Evolutionary conservation across 345 rosid genomes (phyloP).

Genomic region (Raphanus sativus): DNA sequence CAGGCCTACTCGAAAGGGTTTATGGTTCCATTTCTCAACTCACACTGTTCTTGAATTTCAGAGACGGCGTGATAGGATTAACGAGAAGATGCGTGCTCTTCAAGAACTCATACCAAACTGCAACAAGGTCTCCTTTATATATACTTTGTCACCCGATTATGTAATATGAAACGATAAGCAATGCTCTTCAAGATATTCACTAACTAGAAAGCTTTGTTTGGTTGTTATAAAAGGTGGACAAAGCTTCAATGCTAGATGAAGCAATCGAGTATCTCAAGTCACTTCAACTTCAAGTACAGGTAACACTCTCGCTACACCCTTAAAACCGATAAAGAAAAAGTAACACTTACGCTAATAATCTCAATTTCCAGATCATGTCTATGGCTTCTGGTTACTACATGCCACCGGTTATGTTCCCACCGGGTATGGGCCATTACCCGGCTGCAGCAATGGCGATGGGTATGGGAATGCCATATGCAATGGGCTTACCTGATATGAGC

Average conservation of each 20-base stretch:
- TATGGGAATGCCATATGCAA: constrained; percentile 62
- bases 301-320: constrained; percentile 20
- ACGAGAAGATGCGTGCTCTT: constrained; percentile 89
- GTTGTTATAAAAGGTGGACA: constrained; percentile 71
- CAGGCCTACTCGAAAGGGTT: not conserved
- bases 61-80: constrained; percentile 92
- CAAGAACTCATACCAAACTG: constrained; percentile 97
- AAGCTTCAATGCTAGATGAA: constrained; percentile 97
- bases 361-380: constrained; percentile 67
- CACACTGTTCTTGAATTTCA: constrained; percentile 24
- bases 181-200: not conserved
- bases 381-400: constrained; percentile 75
- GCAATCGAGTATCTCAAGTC: constrained; percentile 88
- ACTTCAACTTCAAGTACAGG: constrained; percentile 93
- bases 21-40: not conserved
- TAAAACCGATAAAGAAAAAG: constrained; percentile 11
- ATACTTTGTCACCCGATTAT: not conserved
- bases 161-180: not conserved
- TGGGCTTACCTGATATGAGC: constrained; percentile 59
- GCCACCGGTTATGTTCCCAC: constrained; percentile 72
- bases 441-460: constrained; percentile 72
- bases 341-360: not conserved
- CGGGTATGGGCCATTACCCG: constrained; percentile 63
- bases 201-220: constrained; percentile 33
- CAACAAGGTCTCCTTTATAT: constrained; percentile 55